phyloP scores from a whole-genome alignment of 1,284 basidiomycete species.

The Schizophyllum amplum region DNA sequence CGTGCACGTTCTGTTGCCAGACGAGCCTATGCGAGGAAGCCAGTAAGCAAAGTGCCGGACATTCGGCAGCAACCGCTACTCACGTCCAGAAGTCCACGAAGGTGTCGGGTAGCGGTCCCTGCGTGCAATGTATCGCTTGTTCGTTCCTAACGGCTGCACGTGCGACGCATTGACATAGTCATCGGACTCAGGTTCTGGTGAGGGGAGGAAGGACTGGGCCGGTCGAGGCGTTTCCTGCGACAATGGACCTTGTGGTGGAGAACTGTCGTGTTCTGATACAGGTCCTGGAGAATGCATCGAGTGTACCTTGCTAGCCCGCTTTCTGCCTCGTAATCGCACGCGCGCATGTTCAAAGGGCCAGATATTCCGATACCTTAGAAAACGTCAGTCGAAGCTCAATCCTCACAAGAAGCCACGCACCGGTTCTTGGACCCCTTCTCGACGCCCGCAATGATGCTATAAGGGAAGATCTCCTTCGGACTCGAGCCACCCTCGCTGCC shows the following conservation, averaged over 20 bases:
- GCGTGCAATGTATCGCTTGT: conserved; percentile 90
- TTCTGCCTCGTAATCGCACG: conserved; percentile 53
- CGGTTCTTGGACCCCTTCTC: conserved; percentile 93
- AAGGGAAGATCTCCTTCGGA: conserved; percentile 48
- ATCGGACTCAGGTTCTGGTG: conserved; percentile 35
- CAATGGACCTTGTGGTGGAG: background rate
- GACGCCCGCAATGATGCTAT: conserved; percentile 91
- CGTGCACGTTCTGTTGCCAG: conserved; percentile 76
- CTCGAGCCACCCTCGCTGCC: background rate
- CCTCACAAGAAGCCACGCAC: conserved; percentile 33
- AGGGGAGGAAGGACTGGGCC: background rate
- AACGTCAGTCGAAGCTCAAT: background rate
- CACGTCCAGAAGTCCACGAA: conserved; percentile 95
- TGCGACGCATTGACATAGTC: conserved; percentile 95
- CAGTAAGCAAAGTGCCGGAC: conserved; percentile 4
- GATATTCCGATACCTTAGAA: conserved; percentile 76
- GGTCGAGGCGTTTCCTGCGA: background rate
- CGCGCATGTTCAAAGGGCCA: conserved; percentile 96
- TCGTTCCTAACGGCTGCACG: conserved; percentile 78
- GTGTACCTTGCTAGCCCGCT: conserved; percentile 2
- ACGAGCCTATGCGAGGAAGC: conserved; percentile 39
- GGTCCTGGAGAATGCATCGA: background rate
- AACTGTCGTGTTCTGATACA: background rate
- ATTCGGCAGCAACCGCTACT: conserved; percentile 30
- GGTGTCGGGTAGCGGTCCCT: conserved; percentile 88